Conservation (phyloP, 2,329 filamentous ascomycete genomes). For the Arthrobotrys pseudoclavata region DNA sequence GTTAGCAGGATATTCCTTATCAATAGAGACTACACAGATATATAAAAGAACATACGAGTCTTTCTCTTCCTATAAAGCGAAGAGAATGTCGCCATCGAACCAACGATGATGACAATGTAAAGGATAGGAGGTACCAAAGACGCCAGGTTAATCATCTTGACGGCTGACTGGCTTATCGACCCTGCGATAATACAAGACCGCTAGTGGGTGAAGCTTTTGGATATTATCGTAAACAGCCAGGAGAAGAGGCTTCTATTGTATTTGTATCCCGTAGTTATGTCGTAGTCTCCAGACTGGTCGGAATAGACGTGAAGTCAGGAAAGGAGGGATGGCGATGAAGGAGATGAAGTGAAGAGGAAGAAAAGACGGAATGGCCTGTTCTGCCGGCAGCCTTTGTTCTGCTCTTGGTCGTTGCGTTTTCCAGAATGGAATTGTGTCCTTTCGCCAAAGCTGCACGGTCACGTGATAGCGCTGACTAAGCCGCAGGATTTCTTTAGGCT, state of each 20-base stretch:
- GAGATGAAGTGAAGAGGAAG: slow-evolving; percentile 1
- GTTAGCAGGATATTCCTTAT: slow-evolving; percentile 45
- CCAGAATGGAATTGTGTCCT: slow-evolving; percentile 58
- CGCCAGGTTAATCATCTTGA: slow-evolving; percentile 54
- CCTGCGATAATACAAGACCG: slow-evolving; percentile 4
- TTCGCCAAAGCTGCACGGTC: slow-evolving; percentile 44
- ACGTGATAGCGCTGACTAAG: slow-evolving; percentile 43
- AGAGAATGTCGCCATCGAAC: slow-evolving; percentile 91
- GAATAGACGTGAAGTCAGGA: slow-evolving; percentile 4
- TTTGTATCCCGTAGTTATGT: neutral
- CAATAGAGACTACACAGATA: neutral
- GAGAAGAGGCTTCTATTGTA: neutral
- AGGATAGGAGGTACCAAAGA: slow-evolving; percentile 74
- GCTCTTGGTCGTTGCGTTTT: slow-evolving; percentile 32
- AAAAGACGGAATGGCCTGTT: slow-evolving; percentile 22
- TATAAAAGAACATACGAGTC: slow-evolving; percentile 73
- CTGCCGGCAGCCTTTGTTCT: slow-evolving; percentile 38
- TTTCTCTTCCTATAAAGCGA: slow-evolving; percentile 93
- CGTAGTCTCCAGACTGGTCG: neutral
- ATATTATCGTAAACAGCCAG: neutral
- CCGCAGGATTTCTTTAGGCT: slow-evolving; percentile 22
- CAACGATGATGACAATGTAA: slow-evolving; percentile 88
- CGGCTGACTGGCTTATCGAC: slow-evolving; percentile 28
- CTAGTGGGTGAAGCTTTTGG: neutral
- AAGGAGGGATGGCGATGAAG: neutral